Evolutionary conservation across 2,329 filamentous ascomycete genomes (phyloP).

Genomic region (Xylariaceae sp.): DNA sequence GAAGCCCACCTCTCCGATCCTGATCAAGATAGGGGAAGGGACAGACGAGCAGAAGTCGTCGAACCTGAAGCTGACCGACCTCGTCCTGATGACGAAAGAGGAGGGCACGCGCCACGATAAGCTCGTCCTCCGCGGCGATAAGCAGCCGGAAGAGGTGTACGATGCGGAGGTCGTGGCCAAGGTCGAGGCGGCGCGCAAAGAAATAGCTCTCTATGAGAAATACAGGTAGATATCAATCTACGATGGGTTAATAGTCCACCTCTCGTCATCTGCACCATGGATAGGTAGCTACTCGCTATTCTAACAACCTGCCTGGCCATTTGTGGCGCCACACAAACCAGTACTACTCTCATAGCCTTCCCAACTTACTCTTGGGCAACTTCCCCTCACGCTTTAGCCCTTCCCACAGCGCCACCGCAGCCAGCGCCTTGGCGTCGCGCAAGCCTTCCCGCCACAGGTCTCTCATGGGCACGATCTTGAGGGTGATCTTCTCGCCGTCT

Average conservation of each 20-base stretch:
- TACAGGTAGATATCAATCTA: conserved; percentile 33
- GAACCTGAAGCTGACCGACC: conserved; percentile 41
- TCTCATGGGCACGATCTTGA: conserved; percentile 52
- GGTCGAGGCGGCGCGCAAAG: conserved; percentile 61
- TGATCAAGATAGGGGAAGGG: conserved; percentile 55
- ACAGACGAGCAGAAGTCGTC: conserved; percentile 73
- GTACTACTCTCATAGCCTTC: conserved; percentile 3
- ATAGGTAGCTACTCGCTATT: no score
- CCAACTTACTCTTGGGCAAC: conserved; percentile 9
- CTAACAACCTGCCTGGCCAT: no score
- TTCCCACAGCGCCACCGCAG: conserved; percentile 54
- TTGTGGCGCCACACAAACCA: no score
- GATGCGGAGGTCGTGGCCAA: conserved; percentile 58
- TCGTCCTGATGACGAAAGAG: conserved; percentile 34
- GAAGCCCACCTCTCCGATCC: conserved; percentile 55
- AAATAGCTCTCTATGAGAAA: conserved; percentile 58
- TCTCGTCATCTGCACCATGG: conserved; percentile 6
- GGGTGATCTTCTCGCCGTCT: conserved; percentile 56
- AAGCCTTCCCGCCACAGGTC: conserved; percentile 54
- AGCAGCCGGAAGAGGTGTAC: conserved; percentile 68
- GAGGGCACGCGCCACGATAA: conserved; percentile 62
- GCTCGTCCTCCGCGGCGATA: conserved; percentile 66
- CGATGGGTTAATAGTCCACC: no score
- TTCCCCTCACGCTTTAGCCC: conserved; percentile 44
- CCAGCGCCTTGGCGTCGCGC: conserved; percentile 55